A percentile compares a stretch with the other conserved stretches of the same genome.
Evolutionary conservation across 805 yeast species (phyloP).

Genomic region (Candida stauntonica): DNA sequence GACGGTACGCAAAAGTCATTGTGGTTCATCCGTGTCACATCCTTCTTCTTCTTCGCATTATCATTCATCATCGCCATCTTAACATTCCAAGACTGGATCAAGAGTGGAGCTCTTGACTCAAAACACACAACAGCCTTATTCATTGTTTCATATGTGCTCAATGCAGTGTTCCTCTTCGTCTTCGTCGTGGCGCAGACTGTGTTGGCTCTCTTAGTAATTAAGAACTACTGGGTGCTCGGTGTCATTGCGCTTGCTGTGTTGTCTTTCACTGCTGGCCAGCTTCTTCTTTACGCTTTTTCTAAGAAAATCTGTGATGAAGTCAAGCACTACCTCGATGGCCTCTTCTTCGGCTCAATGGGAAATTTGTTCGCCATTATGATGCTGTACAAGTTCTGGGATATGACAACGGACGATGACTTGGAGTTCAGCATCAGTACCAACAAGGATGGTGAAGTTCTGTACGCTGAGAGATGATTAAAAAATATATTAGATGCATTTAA

Average conservation of each 20-base stretch:
- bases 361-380: constrained; percentile 85
- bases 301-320: constrained; percentile 60
- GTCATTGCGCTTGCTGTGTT: constrained; percentile 67
- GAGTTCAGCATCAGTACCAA: constrained; percentile 74
- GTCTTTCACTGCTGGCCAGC: constrained; percentile 79
- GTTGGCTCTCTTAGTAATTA: constrained; percentile 62
- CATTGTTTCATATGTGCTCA: constrained; percentile 63
- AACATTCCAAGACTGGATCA: constrained; percentile 68
- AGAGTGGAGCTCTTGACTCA: constrained; percentile 38
- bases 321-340: constrained; percentile 86
- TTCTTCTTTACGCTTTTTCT: constrained; percentile 68
- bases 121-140: constrained; percentile 64
- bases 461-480: constrained; percentile 14
- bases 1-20: constrained; percentile 77
- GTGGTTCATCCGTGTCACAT: constrained; percentile 46
- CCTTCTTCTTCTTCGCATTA: constrained; percentile 55
- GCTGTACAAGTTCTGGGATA: constrained; percentile 96
- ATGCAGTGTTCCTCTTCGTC: constrained; percentile 57
- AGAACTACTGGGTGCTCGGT: constrained; percentile 86
- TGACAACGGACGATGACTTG: constrained; percentile 89
- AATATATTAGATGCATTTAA: neutral
- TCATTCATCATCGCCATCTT: constrained; percentile 65
- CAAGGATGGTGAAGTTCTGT: constrained; percentile 35
- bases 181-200: constrained; percentile 67
- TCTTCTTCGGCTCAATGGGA: constrained; percentile 78